Evolutionary conservation across 352 stramenopile genomes (phyloP).

Genomic region (Paralagenidium karlingii): DNA sequence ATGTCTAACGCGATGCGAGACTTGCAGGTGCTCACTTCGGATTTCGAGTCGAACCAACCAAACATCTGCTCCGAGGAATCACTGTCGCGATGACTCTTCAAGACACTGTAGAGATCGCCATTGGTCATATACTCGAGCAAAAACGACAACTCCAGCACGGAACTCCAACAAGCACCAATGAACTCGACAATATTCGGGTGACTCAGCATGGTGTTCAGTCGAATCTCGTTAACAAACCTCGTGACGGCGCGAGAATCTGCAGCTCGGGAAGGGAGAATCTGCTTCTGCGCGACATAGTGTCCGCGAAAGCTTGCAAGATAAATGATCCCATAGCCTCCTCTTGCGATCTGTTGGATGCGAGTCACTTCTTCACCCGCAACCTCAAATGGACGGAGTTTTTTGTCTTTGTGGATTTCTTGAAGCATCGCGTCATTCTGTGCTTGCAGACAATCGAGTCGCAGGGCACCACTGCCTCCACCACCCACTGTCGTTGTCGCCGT

Average conservation of each 20-base stretch:
- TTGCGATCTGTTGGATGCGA: slow-evolving; percentile 6
- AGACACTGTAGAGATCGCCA: slow-evolving; percentile 22
- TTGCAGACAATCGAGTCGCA: slow-evolving; percentile 4
- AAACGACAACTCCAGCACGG: slow-evolving; percentile 24
- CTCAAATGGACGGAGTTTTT: slow-evolving; percentile 2
- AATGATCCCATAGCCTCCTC: slow-evolving; percentile 9
- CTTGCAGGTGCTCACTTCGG: too few relatives aligned
- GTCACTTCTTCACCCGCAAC: slow-evolving; percentile 5
- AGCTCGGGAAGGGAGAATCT: too few relatives aligned
- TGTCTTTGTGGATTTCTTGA: slow-evolving; percentile 10
- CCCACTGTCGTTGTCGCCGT: not conserved
- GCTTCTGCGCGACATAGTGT: slow-evolving; percentile 8
- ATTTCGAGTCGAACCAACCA: too few relatives aligned
- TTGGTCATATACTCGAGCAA: slow-evolving; percentile 33
- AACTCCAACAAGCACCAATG: slow-evolving; percentile 32
- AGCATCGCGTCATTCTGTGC: slow-evolving; percentile 4
- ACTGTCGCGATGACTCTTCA: slow-evolving; percentile 15
- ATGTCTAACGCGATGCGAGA: slow-evolving; percentile 21
- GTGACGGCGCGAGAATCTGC: too few relatives aligned
- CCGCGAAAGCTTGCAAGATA: slow-evolving; percentile 7
- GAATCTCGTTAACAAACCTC: slow-evolving; percentile 67
- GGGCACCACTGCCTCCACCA: too few relatives aligned
- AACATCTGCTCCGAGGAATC: too few relatives aligned
- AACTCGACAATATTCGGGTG: slow-evolving; percentile 43
- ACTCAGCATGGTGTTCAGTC: slow-evolving; percentile 32